Evolutionary conservation across 148 eudicot genomes (phyloP).

Genomic region (Persicaria maculosa): DNA sequence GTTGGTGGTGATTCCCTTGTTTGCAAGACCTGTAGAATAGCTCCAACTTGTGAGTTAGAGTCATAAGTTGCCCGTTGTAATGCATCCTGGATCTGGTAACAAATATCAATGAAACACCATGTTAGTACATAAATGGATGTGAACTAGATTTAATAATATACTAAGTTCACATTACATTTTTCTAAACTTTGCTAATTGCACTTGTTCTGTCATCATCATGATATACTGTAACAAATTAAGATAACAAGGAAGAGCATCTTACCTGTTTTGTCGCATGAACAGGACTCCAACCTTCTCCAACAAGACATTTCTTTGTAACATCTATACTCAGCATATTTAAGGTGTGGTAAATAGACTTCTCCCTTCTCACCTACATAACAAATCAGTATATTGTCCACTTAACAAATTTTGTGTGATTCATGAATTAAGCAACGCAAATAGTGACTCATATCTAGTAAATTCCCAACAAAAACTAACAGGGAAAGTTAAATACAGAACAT

Average conservation of each 20-base stretch:
- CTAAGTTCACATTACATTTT: neutral
- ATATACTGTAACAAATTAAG: neutral
- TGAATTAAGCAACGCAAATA: neutral
- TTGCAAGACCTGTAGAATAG: conserved; percentile 75
- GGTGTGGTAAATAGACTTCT: conserved; percentile 87
- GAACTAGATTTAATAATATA: neutral
- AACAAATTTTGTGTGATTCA: neutral
- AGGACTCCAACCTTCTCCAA: conserved; percentile 99
- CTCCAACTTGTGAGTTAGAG: conserved; percentile 90
- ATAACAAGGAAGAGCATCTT: conserved; percentile 5
- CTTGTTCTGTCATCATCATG: neutral
- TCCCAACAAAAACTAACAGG: neutral
- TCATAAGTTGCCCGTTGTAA: conserved; percentile 68
- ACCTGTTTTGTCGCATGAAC: conserved; percentile 89
- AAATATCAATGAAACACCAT: neutral
- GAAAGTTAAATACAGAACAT: conserved; percentile 16
- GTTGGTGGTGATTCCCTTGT: conserved; percentile 94
- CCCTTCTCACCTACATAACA: conserved; percentile 64
- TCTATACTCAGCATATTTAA: conserved; percentile 97
- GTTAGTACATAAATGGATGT: neutral
- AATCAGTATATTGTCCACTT: conserved; percentile 3
- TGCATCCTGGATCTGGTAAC: conserved; percentile 80
- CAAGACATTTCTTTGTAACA: conserved; percentile 96
- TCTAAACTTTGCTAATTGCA: neutral
- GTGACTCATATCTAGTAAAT: neutral